Evolutionary conservation across 768 basidiomycete genomes (phyloP).

Genomic region (Holtermannia corniformis): DNA sequence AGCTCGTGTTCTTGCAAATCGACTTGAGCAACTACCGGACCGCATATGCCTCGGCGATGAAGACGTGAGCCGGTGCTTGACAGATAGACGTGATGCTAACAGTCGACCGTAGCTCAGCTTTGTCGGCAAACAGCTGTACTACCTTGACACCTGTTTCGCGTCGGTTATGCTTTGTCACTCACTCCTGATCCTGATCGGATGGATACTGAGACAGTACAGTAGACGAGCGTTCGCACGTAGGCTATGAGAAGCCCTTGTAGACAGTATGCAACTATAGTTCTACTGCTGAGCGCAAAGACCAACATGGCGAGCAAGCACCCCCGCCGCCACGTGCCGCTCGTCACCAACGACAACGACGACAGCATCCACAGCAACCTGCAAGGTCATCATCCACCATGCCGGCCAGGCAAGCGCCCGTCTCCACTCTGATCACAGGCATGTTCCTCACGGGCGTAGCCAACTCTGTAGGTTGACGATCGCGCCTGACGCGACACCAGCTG

Average conservation of each 20-base stretch:
- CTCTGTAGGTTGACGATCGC: slow-evolving; percentile 55
- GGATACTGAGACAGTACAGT: too few relatives aligned
- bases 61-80: slow-evolving; percentile 7
- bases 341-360: too few relatives aligned
- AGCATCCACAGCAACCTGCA: too few relatives aligned
- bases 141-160: background rate
- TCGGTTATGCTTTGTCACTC: background rate
- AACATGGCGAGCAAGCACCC: too few relatives aligned
- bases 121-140: slow-evolving; percentile 5
- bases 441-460: slow-evolving; percentile 53
- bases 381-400: slow-evolving; percentile 10
- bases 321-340: too few relatives aligned
- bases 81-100: background rate
- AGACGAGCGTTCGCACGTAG: too few relatives aligned
- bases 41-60: slow-evolving; percentile 10
- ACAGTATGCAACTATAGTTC: too few relatives aligned
- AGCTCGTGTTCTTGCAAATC: too few relatives aligned
- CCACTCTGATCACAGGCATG: slow-evolving; percentile 74
- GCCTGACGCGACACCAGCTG: slow-evolving; percentile 6
- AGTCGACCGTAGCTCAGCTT: slow-evolving; percentile 3
- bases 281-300: too few relatives aligned
- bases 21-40: slow-evolving; percentile 12
- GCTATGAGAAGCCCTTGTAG: too few relatives aligned
- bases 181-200: background rate
- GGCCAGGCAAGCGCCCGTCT: slow-evolving; percentile 48